Conservation (phyloP, 2,329 filamentous ascomycete species). For the Cladophialophora exuberans region DNA sequence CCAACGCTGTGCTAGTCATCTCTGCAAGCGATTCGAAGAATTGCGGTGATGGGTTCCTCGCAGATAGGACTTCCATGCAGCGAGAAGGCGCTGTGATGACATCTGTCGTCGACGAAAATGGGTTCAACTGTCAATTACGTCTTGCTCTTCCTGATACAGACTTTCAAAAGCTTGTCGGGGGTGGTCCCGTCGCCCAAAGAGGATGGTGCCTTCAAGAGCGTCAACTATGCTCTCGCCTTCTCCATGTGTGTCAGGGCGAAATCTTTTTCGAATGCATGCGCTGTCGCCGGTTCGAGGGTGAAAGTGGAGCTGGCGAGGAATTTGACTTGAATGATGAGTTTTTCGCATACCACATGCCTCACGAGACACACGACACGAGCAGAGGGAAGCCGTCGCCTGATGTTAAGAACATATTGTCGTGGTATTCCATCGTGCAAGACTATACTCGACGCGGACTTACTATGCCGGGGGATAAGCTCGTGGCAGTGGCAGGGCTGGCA, state of each 20-base stretch:
- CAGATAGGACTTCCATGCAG: not conserved
- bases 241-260: slow-evolving; percentile 6
- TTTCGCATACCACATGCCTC: not conserved
- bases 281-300: slow-evolving; percentile 8
- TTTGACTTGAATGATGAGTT: not conserved
- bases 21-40: slow-evolving; percentile 11
- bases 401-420: not conserved
- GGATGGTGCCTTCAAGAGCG: slow-evolving; percentile 16
- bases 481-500: not conserved
- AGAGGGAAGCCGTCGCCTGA: not conserved
- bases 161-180: slow-evolving; percentile 7
- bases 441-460: not conserved
- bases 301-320: not conserved
- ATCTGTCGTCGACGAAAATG: not conserved
- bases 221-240: slow-evolving; percentile 3
- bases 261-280: slow-evolving; percentile 13
- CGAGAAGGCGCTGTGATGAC: not conserved
- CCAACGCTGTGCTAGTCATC: slow-evolving; percentile 7
- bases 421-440: not conserved
- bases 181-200: slow-evolving; percentile 5
- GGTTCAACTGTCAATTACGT: not conserved
- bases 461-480: not conserved
- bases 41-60: slow-evolving; percentile 8
- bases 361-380: not conserved
- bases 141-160: slow-evolving; percentile 1